These are phyloP conservation scores for Panaeolus cyanescens DNA, from an alignment of 768 basidiomycete species.

Conservation along the genomic window DNA sequence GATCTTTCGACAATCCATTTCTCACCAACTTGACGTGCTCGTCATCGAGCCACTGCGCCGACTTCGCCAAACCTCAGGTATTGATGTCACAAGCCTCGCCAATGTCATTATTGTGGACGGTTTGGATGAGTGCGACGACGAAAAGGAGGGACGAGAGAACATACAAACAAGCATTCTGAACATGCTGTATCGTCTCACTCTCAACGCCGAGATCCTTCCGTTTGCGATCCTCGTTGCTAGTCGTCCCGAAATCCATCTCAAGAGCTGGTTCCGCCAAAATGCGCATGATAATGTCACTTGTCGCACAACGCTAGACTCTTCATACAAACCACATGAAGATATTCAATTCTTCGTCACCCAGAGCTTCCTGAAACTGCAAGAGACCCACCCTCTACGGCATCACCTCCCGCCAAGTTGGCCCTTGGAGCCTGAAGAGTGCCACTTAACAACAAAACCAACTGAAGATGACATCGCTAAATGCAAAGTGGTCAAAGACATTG, in stretches of 20 bases:
- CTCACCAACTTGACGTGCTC: constrained; percentile 5
- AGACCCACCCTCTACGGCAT: neutral
- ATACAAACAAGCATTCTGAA: neutral
- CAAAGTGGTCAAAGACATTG: constrained; percentile 1
- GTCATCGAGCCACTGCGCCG: constrained; percentile 8
- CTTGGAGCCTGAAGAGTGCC: no score
- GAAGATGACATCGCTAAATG: neutral
- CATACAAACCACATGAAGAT: constrained; percentile 7
- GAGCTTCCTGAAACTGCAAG: neutral
- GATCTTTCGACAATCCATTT: constrained; percentile 9
- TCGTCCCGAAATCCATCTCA: constrained; percentile 11
- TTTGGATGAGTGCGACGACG: constrained; percentile 22
- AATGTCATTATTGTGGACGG: constrained; percentile 23
- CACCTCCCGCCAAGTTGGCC: constrained; percentile 3
- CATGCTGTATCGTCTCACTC: neutral
- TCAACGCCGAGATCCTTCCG: no score
- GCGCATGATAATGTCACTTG: neutral
- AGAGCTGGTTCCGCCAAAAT: neutral
- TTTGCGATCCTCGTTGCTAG: constrained; percentile 13
- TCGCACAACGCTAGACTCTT: constrained; percentile 5
- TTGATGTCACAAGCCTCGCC: neutral
- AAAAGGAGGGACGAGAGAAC: neutral
- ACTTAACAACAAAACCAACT: neutral
- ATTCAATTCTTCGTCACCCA: constrained; percentile 6
- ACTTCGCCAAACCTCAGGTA: neutral